Conservation (phyloP, 1,139 yeast genomes). For the Scheffersomyces parashehatae region DNA sequence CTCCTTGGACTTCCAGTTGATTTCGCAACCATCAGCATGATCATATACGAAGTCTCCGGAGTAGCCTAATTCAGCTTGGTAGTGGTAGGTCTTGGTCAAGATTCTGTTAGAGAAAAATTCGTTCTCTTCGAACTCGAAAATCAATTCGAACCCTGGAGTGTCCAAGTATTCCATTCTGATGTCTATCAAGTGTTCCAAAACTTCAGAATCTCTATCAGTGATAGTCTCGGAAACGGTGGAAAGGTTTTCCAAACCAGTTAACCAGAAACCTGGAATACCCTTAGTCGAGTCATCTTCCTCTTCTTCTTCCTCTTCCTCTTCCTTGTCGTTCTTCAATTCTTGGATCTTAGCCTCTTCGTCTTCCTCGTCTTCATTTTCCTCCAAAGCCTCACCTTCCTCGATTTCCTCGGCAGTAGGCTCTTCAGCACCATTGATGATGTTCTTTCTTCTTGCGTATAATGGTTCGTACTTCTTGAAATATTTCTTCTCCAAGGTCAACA, state of each 20-base stretch:
- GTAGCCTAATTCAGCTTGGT: slow-evolving; percentile 92
- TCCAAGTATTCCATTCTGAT: slow-evolving; percentile 80
- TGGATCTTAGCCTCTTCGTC: slow-evolving; percentile 23
- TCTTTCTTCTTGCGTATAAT: slow-evolving; percentile 70
- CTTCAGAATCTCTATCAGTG: slow-evolving; percentile 88
- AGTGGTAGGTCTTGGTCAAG: slow-evolving; percentile 84
- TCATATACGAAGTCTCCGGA: slow-evolving; percentile 96
- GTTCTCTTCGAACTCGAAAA: slow-evolving; percentile 79
- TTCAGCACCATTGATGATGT: slow-evolving; percentile 66
- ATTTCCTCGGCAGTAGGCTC: slow-evolving; percentile 84
- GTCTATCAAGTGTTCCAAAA: slow-evolving; percentile 66
- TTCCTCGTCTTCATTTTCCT: slow-evolving; percentile 51
- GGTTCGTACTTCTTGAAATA: slow-evolving; percentile 76
- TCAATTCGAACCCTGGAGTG: slow-evolving; percentile 86
- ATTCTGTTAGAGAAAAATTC: slow-evolving; percentile 72
- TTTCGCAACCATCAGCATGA: slow-evolving; percentile 89
- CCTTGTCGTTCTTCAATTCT: slow-evolving; percentile 37
- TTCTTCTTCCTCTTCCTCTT: slow-evolving; percentile 47
- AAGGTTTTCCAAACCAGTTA: slow-evolving; percentile 89
- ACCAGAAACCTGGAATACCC: slow-evolving; percentile 96
- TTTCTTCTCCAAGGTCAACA: slow-evolving; percentile 82
- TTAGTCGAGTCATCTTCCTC: slow-evolving; percentile 43
- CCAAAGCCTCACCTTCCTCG: slow-evolving; percentile 71
- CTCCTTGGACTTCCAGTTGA: slow-evolving; percentile 82
- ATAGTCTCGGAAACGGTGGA: slow-evolving; percentile 81